phyloP scores from a whole-genome alignment of 2,329 filamentous ascomycete genomes.

The Hirsutella minnesotensis region DNA sequence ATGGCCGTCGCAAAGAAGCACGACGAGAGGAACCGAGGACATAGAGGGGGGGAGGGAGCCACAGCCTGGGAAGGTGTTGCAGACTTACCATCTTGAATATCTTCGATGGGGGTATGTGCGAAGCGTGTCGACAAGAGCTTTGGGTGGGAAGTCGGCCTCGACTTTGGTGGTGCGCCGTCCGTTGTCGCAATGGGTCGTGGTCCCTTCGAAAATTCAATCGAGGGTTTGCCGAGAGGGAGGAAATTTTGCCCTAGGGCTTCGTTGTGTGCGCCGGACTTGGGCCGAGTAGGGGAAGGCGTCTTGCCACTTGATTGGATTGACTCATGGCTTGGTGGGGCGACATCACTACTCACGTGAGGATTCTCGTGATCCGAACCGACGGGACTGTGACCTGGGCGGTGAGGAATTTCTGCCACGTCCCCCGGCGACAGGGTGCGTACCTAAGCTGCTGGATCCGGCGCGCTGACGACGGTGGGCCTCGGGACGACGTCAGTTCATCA shows the following conservation, averaged over 20 bases:
- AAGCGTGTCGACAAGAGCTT: conserved; percentile 28
- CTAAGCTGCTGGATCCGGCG: neutral
- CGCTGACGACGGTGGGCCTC: neutral
- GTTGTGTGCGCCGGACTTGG: conserved; percentile 10
- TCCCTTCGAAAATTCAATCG: conserved; percentile 20
- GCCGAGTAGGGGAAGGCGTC: neutral
- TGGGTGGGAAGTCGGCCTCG: conserved; percentile 20
- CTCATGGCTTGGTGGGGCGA: conserved; percentile 12
- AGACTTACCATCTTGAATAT: conserved; percentile 37
- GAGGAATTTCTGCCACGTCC: conserved; percentile 9
- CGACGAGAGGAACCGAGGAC: neutral
- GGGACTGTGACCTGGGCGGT: conserved; percentile 14
- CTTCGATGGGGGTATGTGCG: conserved; percentile 25
- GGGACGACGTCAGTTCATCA: neutral
- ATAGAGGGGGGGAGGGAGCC: too few species aligned
- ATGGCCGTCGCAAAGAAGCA: neutral
- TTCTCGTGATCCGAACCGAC: conserved; percentile 1
- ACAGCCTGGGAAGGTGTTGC: too few species aligned
- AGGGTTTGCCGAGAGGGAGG: conserved; percentile 10
- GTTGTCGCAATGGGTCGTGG: conserved; percentile 14
- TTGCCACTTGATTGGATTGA: conserved; percentile 12
- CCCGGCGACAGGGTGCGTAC: neutral
- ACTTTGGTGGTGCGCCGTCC: conserved; percentile 23
- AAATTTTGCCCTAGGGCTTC: conserved; percentile 27
- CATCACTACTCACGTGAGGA: conserved; percentile 11